Evolutionary conservation across 768 basidiomycete species (phyloP), one percentile per base, ranked within the genome.

Genomic region (Leccinum boreale): DNA sequence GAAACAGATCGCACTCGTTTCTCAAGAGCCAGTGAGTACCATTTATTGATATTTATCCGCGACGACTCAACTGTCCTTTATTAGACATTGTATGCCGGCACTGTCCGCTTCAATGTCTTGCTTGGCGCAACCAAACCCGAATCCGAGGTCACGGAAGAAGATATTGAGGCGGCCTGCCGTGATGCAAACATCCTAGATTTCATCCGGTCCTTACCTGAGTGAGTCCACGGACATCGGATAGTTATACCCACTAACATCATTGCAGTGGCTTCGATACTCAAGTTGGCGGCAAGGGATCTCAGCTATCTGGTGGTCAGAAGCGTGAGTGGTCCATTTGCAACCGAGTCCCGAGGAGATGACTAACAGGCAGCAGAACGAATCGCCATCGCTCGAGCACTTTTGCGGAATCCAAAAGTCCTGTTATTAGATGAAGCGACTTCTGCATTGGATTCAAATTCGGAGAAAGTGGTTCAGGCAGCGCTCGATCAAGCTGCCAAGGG

Each of bases 401-500:
- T 97, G 23, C 84, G 92, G 17, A 92, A 94, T 65, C 94, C 94
- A 35, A 90, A 89, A 67, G 92, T 97, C 49, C 77, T 97, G 53
- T 77, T 94, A 19, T 74, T 95, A 59, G 92, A 94, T 70, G 92
- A 95, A 74, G 92, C 92, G 7, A 94, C 92, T 1, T 93, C 91
- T 45, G 92, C 94, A 1, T 81, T 97, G 28, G 94, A 96, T 70
- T 92, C 90, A 9, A 87, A 86, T 66, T 92, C 90, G 19, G 95
- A 97, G 74, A 92, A 92, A 72, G 88, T 98, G 51, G 97, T 99
- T 9, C 96, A 98, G 67, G 88, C 84, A 5, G 97, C 97, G 4
- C 81, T 98, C 28, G 97, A 98, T 73, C 82, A 85, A 67, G 97
- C 95, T 5, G 87, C 94, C 2, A 90, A 85, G 75, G 95, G 94